Percentiles rank a stretch among this genome's conserved stretches.
phyloP scores from a whole-genome alignment of 2,329 filamentous ascomycete genomes.

The Amauroascus niger region DNA sequence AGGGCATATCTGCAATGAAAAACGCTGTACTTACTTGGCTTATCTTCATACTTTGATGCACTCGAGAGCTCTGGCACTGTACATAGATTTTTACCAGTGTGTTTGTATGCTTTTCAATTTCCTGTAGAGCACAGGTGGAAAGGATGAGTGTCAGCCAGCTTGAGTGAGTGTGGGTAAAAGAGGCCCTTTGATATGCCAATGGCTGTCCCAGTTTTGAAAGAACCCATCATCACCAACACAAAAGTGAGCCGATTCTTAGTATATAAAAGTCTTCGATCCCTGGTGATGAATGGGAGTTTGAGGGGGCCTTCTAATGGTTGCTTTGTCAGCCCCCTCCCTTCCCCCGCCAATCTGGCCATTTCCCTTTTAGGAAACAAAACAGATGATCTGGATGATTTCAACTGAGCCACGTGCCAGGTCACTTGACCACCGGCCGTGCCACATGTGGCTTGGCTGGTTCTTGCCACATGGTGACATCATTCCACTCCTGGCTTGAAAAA shows the following conservation, averaged over 20 bases:
- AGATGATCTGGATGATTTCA: background rate
- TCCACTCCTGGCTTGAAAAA: background rate
- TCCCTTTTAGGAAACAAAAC: background rate
- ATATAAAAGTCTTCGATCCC: background rate
- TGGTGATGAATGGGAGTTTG: too few species aligned
- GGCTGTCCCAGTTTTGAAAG: too few species aligned
- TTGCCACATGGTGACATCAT: slow-evolving; percentile 1
- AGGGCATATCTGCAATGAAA: background rate
- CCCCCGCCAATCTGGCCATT: background rate
- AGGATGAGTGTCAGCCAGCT: too few species aligned
- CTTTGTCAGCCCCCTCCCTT: background rate
- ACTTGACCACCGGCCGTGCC: background rate
- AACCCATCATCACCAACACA: too few species aligned
- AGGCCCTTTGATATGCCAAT: too few species aligned
- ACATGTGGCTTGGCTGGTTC: background rate
- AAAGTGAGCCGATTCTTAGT: background rate
- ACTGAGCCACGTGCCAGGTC: background rate
- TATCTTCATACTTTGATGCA: slow-evolving; percentile 1
- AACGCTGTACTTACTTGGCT: background rate
- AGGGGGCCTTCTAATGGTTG: too few species aligned
- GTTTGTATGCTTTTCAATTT: too few species aligned
- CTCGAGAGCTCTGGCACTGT: background rate
- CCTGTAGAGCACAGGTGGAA: too few species aligned
- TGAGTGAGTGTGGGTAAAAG: too few species aligned
- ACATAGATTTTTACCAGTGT: too few species aligned